phyloP scores from a whole-genome alignment of 805 yeast species.

The Candida methanosorbosa region DNA sequence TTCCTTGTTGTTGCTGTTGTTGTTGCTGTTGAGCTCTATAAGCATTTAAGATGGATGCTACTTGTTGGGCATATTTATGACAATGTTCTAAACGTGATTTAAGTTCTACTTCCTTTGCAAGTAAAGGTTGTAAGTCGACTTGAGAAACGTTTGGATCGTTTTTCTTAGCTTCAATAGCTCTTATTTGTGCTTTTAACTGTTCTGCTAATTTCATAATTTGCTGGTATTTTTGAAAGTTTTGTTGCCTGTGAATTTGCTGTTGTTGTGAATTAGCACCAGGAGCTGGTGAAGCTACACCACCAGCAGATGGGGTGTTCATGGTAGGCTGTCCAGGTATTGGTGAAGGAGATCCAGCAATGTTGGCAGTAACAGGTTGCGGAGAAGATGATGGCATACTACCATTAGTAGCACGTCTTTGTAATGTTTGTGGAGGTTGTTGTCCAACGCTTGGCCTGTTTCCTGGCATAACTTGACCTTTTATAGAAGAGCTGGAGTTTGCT shows the following conservation, averaged over 20 bases:
- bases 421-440: conserved; percentile 4
- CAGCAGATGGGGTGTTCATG: not conserved
- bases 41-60: conserved; percentile 22
- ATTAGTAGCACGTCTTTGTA: conserved; percentile 1
- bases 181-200: conserved; percentile 41
- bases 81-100: conserved; percentile 39
- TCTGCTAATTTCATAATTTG: conserved; percentile 37
- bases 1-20: not conserved
- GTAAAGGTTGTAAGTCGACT: conserved; percentile 34
- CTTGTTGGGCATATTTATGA: conserved; percentile 29
- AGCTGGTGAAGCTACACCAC: conserved; percentile 7
- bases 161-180: conserved; percentile 40
- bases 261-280: conserved; percentile 15
- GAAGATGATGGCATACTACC: not conserved
- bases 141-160: conserved; percentile 33
- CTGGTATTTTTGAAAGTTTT: conserved; percentile 29
- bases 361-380: not conserved
- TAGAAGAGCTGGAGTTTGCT: too few species aligned
- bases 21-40: not conserved
- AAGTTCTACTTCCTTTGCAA: conserved; percentile 40
- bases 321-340: not conserved
- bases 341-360: conserved; percentile 2
- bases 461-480: conserved; percentile 11
- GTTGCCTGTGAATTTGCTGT: conserved; percentile 20
- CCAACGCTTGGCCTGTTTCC: conserved; percentile 17